Base-by-base conservation (phyloP, 2,329 filamentous ascomycete genomes). In the Basipetospora chlamydospora region DNA sequence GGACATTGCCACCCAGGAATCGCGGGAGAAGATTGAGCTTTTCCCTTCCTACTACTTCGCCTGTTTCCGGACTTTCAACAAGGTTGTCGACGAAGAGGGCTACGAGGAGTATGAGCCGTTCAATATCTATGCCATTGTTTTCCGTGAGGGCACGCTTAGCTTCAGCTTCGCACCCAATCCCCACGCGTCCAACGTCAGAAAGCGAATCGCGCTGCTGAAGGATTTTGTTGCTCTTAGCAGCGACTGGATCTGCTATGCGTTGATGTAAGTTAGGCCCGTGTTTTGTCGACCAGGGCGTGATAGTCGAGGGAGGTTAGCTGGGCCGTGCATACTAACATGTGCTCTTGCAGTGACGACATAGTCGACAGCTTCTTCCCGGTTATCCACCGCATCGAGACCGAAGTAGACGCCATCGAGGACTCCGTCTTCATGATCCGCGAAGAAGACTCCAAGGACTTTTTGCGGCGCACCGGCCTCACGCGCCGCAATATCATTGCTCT, bases 21-120 rank as follows among this genome's bases (percentile, higher is more conserved):
- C 87, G 9, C 86, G 90, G 29, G 90, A 98, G 61, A 98, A 98
- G 65, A 94, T 98, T 39, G 90, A 98, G 58, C 70, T 98, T 17
- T 98, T 98, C 61, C 82, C 84, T 17, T 85, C 86, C 28, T 98
- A 98, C 63, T 98, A 98, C 60, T 96, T 98, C 56, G 84, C 94
- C 35, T 93, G 84, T 56, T 98, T 96, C 70, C 77, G 88, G 37
- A 94, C 87, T 2, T 98, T 96, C 64, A 81, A 75, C 47, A 61
- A 72, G 8, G 80, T 88, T 38, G 66, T 84, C 45, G 81, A 92
- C 46, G 79, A 83, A 47, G 71, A 77, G 23, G 78, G 79, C 34
- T 77, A 83, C 43, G 74, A 83, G 39, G 92, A 92, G 51, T 80
- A 94, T 50, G 86, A 94, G 49, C 87, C 90, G 0, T 85, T 93